Evolutionary conservation across 2,329 filamentous ascomycete genomes (phyloP).

Genomic region (Fusarium equiseti): DNA sequence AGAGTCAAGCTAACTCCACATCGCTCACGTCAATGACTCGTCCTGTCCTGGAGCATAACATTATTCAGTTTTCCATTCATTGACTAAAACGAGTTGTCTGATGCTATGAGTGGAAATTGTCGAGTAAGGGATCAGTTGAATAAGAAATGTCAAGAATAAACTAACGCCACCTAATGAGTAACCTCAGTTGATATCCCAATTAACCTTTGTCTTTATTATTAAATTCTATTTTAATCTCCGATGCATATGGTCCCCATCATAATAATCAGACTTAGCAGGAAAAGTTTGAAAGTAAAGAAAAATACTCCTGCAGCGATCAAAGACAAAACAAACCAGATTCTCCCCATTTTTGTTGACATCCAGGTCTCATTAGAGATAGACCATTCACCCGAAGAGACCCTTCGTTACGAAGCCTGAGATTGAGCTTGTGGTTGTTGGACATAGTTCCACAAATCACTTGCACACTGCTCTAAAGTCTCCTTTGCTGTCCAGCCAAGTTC

Average conservation of each 20-base stretch:
- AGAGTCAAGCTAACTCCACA: too few species aligned
- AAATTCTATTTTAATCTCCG: background rate
- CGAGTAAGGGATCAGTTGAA: background rate
- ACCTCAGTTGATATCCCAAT: too few species aligned
- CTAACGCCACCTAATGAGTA: too few species aligned
- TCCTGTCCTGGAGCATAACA: too few species aligned
- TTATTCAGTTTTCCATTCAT: background rate
- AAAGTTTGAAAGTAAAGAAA: background rate
- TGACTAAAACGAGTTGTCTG: background rate
- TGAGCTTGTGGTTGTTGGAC: background rate
- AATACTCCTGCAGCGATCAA: background rate
- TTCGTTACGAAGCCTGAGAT: too few species aligned
- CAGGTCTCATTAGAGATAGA: background rate
- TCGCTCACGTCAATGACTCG: too few species aligned
- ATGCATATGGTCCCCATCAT: background rate
- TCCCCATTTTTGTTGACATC: background rate
- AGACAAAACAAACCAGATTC: background rate
- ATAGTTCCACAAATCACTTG: slow-evolving; percentile 6
- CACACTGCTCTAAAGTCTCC: slow-evolving; percentile 1
- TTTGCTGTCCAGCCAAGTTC: slow-evolving; percentile 7
- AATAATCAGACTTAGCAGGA: background rate
- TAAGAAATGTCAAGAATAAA: background rate
- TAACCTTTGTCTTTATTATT: background rate
- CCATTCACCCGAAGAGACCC: background rate
- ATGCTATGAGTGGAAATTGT: background rate